Evolutionary conservation across 1,139 yeast species (phyloP).

Genomic region (Geotrichum cucujoidarum): DNA sequence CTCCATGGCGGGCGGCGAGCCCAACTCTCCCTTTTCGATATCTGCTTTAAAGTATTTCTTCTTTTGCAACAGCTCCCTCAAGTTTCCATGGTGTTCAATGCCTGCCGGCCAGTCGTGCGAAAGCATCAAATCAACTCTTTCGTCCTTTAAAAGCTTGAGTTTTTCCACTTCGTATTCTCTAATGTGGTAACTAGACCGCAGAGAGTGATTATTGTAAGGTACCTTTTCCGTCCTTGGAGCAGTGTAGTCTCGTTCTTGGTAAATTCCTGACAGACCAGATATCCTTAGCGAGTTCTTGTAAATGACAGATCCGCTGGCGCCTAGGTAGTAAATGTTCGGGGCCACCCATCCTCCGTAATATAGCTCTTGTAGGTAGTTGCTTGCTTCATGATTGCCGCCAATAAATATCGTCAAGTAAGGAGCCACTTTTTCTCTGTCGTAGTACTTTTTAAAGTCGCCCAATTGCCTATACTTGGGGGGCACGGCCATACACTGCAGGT

Average conservation of each 20-base stretch:
- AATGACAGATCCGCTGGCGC: conserved; percentile 61
- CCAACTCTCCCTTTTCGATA: conserved; percentile 55
- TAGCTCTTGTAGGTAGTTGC: conserved; percentile 67
- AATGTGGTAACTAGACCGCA: conserved; percentile 69
- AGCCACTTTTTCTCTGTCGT: conserved; percentile 54
- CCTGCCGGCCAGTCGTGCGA: conserved; percentile 97
- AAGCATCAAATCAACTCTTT: conserved; percentile 49
- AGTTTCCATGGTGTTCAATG: conserved; percentile 62
- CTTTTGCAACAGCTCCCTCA: conserved; percentile 42
- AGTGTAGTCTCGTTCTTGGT: conserved; percentile 47
- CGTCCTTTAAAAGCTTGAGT: conserved; percentile 39
- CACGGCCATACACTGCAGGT: conserved; percentile 61
- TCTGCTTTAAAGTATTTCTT: conserved; percentile 72
- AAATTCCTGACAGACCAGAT: conserved; percentile 83
- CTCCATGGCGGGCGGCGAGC: conserved; percentile 66
- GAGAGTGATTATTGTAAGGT: conserved; percentile 47
- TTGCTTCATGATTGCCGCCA: conserved; percentile 95
- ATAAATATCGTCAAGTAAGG: conserved; percentile 77
- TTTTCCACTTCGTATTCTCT: conserved; percentile 60
- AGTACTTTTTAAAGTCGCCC: conserved; percentile 79
- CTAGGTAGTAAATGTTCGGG: conserved; percentile 82
- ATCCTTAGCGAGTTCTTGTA: conserved; percentile 63
- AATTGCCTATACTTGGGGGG: conserved; percentile 48
- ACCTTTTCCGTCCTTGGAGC: conserved; percentile 41
- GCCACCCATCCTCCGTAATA: conserved; percentile 94